phyloP scores from a whole-genome alignment of 768 basidiomycete species.

The Rhizopogon roseolus region DNA sequence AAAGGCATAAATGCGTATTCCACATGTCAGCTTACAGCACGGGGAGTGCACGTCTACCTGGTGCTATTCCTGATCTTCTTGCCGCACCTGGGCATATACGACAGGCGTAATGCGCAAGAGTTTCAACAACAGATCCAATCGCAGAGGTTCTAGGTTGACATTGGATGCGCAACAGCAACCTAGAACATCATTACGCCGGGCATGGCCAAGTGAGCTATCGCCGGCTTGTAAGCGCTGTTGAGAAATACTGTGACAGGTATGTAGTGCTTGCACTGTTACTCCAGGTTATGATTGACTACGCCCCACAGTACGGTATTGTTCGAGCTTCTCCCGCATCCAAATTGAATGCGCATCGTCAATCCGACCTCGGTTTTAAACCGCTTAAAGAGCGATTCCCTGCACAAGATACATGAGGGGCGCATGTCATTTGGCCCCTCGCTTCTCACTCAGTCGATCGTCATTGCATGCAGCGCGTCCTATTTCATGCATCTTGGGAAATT shows the following conservation, averaged over 20 bases:
- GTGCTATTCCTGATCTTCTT: not conserved
- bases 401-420: slow-evolving; percentile 32
- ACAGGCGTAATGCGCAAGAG: not conserved
- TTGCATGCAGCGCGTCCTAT: slow-evolving; percentile 27
- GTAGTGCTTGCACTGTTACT: not conserved
- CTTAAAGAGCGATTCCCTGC: slow-evolving; percentile 27
- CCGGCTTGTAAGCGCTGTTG: not conserved
- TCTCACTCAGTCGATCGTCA: slow-evolving; percentile 29
- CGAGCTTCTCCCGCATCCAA: not conserved
- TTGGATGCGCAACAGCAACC: too few relatives aligned
- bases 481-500: slow-evolving; percentile 23
- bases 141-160: not conserved
- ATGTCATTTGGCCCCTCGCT: slow-evolving; percentile 25
- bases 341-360: not conserved
- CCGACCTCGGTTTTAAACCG: slow-evolving; percentile 13
- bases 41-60: slow-evolving; percentile 1
- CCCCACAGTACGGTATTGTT: not conserved
- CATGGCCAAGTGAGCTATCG: not conserved
- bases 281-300: not conserved
- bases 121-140: not conserved
- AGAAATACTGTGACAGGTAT: not conserved
- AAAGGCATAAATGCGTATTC: slow-evolving; percentile 18
- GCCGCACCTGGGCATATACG: not conserved
- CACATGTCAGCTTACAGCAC: slow-evolving; percentile 16
- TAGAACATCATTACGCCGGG: not conserved